Percentiles rank a stretch among this genome's conserved stretches.
Conservation (phyloP, 768 basidiomycete species). For the Psilocybe tampanensis region DNA sequence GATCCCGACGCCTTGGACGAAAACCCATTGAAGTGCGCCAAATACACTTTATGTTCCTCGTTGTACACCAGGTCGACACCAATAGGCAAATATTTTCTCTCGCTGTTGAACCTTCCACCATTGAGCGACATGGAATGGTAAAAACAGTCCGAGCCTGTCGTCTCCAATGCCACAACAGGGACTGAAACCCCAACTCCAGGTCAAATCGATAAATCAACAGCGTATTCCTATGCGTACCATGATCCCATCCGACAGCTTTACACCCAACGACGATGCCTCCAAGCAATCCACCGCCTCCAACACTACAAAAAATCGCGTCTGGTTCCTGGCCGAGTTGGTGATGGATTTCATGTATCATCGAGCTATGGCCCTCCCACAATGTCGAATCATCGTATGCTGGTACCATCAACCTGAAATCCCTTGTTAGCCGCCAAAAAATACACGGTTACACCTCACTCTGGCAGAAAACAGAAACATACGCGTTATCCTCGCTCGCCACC, state of each 20-base stretch:
- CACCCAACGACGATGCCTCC: conserved; percentile 76
- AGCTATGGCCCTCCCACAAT: conserved; percentile 79
- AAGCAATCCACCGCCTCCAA: conserved; percentile 74
- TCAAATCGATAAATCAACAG: not conserved
- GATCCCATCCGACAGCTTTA: conserved; percentile 63
- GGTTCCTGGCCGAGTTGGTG: conserved; percentile 57
- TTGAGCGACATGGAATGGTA: conserved; percentile 71
- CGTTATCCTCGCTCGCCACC: conserved; percentile 45
- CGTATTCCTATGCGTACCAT: conserved; percentile 45
- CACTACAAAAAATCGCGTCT: conserved; percentile 75
- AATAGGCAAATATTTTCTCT: conserved; percentile 35
- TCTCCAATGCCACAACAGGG: conserved; percentile 68
- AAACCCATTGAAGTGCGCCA: conserved; percentile 61
- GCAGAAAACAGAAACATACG: conserved; percentile 45
- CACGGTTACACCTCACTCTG: no score
- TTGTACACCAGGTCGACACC: conserved; percentile 46
- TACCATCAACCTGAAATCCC: conserved; percentile 57
- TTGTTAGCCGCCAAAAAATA: not conserved
- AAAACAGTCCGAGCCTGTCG: conserved; percentile 74
- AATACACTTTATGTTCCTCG: conserved; percentile 43
- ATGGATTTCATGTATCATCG: conserved; percentile 67
- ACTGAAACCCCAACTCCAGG: conserved; percentile 35
- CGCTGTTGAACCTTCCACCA: conserved; percentile 32
- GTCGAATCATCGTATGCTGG: conserved; percentile 72
- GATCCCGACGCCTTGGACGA: conserved; percentile 69